A percentile compares a stretch with the other conserved stretches of the same genome.
Conservation (phyloP, 768 basidiomycete genomes). For the Mycena epipterygia region DNA sequence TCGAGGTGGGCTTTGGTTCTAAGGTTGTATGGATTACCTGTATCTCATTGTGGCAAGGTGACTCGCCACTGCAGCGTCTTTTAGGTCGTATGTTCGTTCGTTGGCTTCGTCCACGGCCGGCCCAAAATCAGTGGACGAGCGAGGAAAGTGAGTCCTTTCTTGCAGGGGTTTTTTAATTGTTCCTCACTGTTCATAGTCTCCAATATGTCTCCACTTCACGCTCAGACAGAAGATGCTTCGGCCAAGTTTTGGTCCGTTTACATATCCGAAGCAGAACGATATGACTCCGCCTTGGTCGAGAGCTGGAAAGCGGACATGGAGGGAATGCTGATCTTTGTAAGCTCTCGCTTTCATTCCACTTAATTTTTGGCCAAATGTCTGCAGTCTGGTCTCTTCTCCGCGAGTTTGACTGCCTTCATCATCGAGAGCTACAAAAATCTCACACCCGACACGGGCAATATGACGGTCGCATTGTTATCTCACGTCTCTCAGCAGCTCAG, state of each 20-base stretch:
- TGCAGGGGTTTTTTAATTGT: background rate
- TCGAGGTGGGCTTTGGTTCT: too few relatives aligned
- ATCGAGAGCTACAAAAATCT: constrained; percentile 13
- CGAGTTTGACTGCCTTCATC: constrained; percentile 6
- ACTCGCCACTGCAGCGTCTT: background rate
- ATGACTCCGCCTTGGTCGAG: constrained; percentile 3
- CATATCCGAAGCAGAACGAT: background rate
- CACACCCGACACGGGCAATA: background rate
- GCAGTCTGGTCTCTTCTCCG: constrained; percentile 10
- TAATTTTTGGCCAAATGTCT: background rate
- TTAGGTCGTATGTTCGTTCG: background rate
- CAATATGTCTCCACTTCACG: background rate
- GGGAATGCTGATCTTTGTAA: constrained; percentile 10
- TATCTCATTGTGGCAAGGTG: background rate
- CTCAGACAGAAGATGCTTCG: background rate
- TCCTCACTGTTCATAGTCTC: background rate
- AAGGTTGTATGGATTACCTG: too few relatives aligned
- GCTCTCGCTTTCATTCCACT: background rate
- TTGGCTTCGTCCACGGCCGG: background rate
- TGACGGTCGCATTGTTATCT: background rate
- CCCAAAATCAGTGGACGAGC: background rate
- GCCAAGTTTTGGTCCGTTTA: constrained; percentile 6
- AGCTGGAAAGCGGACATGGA: constrained; percentile 10
- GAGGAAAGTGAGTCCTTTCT: background rate
- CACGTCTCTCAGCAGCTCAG: background rate